Conservation (phyloP, 164 flowering plant genomes). For the Saururus chinensis region DNA sequence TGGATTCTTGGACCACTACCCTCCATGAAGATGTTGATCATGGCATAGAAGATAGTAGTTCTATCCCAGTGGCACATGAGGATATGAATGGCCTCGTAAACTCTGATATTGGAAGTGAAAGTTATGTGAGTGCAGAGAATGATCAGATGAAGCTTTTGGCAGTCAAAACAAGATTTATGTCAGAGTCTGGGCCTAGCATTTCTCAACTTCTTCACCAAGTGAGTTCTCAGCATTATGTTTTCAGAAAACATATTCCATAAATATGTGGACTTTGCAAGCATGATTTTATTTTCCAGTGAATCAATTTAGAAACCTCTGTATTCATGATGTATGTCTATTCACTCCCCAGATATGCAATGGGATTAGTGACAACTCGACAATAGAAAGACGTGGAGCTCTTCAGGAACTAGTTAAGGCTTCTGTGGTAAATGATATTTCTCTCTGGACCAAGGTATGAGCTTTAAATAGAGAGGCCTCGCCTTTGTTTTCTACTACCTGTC, state of each 20-base stretch:
- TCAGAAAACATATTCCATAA: too few relatives aligned
- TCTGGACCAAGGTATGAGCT: constrained; percentile 76
- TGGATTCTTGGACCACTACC: constrained; percentile 25
- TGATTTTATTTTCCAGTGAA: background rate
- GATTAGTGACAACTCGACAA: constrained; percentile 46
- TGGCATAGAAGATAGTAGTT: constrained; percentile 23
- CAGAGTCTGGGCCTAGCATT: constrained; percentile 73
- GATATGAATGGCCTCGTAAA: constrained; percentile 40
- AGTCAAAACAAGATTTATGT: constrained; percentile 25
- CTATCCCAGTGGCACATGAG: constrained; percentile 34
- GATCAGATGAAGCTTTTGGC: constrained; percentile 26
- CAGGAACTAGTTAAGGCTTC: constrained; percentile 79
- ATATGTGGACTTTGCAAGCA: background rate
- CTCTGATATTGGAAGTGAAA: constrained; percentile 34
- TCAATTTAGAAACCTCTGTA: background rate
- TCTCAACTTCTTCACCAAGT: constrained; percentile 91
- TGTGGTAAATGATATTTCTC: constrained; percentile 45
- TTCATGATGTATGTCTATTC: background rate
- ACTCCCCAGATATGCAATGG: constrained; percentile 60
- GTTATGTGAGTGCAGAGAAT: constrained; percentile 19
- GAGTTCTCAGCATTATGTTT: constrained; percentile 7
- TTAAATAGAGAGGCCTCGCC: too few relatives aligned
- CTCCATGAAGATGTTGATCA: constrained; percentile 31
- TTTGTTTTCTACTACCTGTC: too few relatives aligned
- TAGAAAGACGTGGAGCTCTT: constrained; percentile 59